phyloP scores from a whole-genome alignment of 1,284 basidiomycete species.

The Leccinum brunneo-olivaceum region DNA sequence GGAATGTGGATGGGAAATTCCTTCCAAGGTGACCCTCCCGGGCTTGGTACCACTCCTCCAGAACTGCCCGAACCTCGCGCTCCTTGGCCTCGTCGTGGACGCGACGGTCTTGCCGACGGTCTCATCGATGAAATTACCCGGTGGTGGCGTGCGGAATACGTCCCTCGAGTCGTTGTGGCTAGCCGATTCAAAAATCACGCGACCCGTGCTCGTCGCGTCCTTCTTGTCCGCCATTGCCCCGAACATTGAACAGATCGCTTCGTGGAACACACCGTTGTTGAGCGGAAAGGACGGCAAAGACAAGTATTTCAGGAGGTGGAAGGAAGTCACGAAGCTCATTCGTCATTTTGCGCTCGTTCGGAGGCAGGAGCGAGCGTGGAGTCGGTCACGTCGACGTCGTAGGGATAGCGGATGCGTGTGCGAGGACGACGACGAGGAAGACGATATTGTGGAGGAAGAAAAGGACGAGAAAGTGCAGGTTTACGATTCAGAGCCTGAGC shows the following conservation, averaged over 20 bases:
- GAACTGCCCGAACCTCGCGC: constrained; percentile 20
- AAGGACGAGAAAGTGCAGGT: constrained; percentile 9
- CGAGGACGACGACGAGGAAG: not conserved
- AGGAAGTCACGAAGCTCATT: constrained; percentile 20
- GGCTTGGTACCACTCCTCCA: constrained; percentile 20
- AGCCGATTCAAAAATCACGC: constrained; percentile 25
- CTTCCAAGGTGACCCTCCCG: constrained; percentile 23
- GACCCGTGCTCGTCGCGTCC: constrained; percentile 21
- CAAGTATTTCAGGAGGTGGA: constrained; percentile 22
- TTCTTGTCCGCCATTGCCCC: constrained; percentile 26
- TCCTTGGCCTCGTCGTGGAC: constrained; percentile 24
- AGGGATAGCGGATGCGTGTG: not conserved
- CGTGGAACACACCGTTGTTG: constrained; percentile 26
- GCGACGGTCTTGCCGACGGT: constrained; percentile 18
- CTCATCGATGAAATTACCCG: constrained; percentile 7
- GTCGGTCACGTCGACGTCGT: not conserved
- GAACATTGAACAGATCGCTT: constrained; percentile 23
- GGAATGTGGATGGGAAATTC: constrained; percentile 29
- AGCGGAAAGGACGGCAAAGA: constrained; percentile 18
- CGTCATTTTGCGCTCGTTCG: constrained; percentile 21
- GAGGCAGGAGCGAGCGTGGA: constrained; percentile 21
- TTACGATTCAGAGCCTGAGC: constrained; percentile 26
- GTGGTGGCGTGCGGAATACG: constrained; percentile 22
- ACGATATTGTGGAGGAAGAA: not conserved
- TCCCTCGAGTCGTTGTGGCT: constrained; percentile 23